These are phyloP conservation scores for Arabidopsis lyrata DNA, from an alignment of 441 rosid genomes.

Conservation along the genomic window DNA sequence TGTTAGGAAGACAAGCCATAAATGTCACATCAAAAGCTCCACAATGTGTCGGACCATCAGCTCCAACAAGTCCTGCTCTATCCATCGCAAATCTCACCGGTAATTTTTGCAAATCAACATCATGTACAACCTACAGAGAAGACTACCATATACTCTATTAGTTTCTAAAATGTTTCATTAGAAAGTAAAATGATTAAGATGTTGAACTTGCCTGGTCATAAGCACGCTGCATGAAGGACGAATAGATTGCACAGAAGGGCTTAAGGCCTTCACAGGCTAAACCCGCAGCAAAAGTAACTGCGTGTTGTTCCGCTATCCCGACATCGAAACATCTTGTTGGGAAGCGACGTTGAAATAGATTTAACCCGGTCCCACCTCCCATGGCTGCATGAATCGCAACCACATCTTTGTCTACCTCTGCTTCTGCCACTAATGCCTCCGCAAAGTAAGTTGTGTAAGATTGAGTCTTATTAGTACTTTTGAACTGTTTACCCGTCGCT, in stretches of 20 bases:
- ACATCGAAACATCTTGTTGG: constrained; percentile 90
- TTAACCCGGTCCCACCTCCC: constrained; percentile 98
- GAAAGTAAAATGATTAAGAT: constrained; percentile 8
- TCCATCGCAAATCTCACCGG: constrained; percentile 98
- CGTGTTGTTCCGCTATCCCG: constrained; percentile 96
- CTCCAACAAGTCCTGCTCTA: constrained; percentile 95
- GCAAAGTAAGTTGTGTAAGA: constrained; percentile 90
- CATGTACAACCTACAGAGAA: constrained; percentile 83
- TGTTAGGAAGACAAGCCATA: constrained; percentile 97
- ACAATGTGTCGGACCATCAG: constrained; percentile 96
- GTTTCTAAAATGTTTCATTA: neutral
- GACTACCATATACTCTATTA: neutral
- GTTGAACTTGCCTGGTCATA: constrained; percentile 82
- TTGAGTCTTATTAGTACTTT: constrained; percentile 63
- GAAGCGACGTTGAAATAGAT: constrained; percentile 82
- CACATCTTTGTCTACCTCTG: constrained; percentile 79
- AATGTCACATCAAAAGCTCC: constrained; percentile 93
- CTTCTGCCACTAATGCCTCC: constrained; percentile 90
- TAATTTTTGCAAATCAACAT: constrained; percentile 90
- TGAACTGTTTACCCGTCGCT: constrained; percentile 93
- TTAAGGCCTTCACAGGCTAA: constrained; percentile 91
- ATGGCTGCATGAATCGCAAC: constrained; percentile 99
- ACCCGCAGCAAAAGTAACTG: constrained; percentile 97
- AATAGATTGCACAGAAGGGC: constrained; percentile 91
- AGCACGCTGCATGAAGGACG: constrained; percentile 95